Base-by-base conservation (phyloP, 2,329 filamentous ascomycete species). In the Dactylellina cionopaga region DNA sequence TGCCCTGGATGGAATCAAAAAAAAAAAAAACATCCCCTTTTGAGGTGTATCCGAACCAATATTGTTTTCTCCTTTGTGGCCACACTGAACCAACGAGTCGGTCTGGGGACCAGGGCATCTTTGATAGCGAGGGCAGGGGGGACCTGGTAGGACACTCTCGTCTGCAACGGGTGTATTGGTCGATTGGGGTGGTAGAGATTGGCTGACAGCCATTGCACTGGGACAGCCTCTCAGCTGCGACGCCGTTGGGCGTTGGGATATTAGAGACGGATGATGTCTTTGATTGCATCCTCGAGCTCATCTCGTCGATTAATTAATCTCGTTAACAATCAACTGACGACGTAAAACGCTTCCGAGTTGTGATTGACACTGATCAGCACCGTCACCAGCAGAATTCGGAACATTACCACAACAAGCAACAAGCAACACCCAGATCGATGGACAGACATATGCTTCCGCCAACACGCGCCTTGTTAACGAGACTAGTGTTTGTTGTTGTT, bases 121-220 rank as follows among this genome's bases (percentile, higher is more conserved):
- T n/a, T 31, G 39, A 46, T 49, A 68, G 51, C 35, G 47, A 39
- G 15, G 35, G 54, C 68, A 59, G 52, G 68, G 65, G 58, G 60
- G 43, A 22, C 15, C 35, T 43, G 39, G 33, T 25, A 47, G 17
- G n/a, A n/a, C n/a, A n/a, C n/a, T n/a, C n/a, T n/a, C n/a, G n/a
- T n/a, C n/a, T n/a, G n/a, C n/a, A n/a, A n/a, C n/a, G n/a, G n/a
- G n/a, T n/a, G n/a, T n/a, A n/a, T n/a, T 19, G 39, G 66, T 44
- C 59, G 59, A 27, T 59, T 46, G 55, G 44, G 68, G 52, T 72
- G 68, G 68, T 51, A 72, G 54, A 59, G 65, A 72, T 69, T 69
- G 44, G 46, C 56, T 39, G 39, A 55, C 56, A 24, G 27, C 56
- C 39, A 43, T 62, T 22, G 22, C 19, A n/a, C n/a, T n/a, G n/a